phyloP scores from a whole-genome alignment of 257 asterid species.

The Scutellaria galericulata region DNA sequence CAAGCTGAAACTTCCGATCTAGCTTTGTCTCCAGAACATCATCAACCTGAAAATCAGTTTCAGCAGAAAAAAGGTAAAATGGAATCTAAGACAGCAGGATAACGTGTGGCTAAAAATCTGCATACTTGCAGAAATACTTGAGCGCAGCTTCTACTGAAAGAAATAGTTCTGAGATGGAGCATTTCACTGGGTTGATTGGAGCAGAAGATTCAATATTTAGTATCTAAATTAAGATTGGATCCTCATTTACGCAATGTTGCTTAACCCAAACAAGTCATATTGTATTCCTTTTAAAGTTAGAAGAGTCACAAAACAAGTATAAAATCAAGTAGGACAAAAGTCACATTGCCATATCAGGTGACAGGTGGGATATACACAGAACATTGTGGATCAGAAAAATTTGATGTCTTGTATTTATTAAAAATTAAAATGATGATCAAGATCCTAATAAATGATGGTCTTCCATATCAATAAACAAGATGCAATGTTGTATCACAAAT shows the following conservation, averaged over 20 bases:
- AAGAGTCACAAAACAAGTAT: conserved; percentile 12
- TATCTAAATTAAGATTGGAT: conserved; percentile 10
- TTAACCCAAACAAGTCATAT: background rate
- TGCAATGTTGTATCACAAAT: background rate
- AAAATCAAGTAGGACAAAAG: background rate
- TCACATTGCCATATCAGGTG: background rate
- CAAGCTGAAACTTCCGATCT: conserved; percentile 80
- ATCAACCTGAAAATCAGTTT: conserved; percentile 69
- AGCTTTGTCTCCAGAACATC: conserved; percentile 91
- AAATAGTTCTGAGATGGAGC: background rate
- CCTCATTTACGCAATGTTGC: background rate
- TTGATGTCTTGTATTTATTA: background rate
- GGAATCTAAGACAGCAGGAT: background rate
- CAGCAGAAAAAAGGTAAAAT: conserved; percentile 28
- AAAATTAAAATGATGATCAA: background rate
- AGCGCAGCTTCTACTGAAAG: conserved; percentile 13
- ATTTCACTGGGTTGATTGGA: background rate
- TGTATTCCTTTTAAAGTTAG: conserved; percentile 8
- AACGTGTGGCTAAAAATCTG: conserved; percentile 12
- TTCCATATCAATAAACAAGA: background rate
- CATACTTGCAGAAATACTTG: background rate
- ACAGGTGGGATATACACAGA: background rate
- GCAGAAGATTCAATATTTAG: background rate
- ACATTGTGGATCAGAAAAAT: background rate
- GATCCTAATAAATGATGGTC: conserved; percentile 3